A percentile compares a stretch with the other conserved stretches of the same genome.
phyloP scores from a whole-genome alignment of 495 filamentous ascomycete species.

The Letharia lupina region DNA sequence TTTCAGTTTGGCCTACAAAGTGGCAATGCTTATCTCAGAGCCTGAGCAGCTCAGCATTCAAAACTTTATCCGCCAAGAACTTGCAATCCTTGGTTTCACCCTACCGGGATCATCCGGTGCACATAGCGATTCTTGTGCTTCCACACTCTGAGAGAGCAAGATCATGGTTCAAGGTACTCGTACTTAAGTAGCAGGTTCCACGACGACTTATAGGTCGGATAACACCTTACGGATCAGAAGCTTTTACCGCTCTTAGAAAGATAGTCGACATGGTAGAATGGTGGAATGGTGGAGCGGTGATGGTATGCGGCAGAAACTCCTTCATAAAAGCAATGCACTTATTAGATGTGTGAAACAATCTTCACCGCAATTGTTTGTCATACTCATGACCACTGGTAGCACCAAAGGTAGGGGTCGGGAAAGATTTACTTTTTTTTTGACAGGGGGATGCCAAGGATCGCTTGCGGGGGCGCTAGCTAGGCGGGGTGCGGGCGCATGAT shows the following conservation, averaged over 20 bases:
- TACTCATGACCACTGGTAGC: neutral
- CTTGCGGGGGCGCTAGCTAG: constrained; percentile 11
- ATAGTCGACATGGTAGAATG: neutral
- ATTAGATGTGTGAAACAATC: constrained; percentile 12
- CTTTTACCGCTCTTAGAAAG: neutral
- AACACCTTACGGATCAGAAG: neutral
- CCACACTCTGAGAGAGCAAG: neutral
- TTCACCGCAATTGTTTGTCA: constrained; percentile 25
- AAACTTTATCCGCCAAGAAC: neutral
- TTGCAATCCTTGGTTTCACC: neutral
- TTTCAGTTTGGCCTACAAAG: neutral
- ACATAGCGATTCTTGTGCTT: neutral
- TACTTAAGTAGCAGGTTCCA: no score
- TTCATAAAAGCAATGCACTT: neutral
- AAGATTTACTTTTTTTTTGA: neutral
- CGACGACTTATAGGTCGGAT: no score
- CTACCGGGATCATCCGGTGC: neutral
- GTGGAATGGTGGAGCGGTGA: neutral
- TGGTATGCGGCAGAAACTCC: neutral
- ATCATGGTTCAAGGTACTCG: neutral
- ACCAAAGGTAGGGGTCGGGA: no score
- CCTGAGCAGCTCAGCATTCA: neutral
- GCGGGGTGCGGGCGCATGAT: constrained; percentile 12
- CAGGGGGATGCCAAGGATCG: neutral
- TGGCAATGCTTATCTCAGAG: neutral